phyloP scores from a whole-genome alignment of 2,329 filamentous ascomycete species.

The Ophiostoma quercus region DNA sequence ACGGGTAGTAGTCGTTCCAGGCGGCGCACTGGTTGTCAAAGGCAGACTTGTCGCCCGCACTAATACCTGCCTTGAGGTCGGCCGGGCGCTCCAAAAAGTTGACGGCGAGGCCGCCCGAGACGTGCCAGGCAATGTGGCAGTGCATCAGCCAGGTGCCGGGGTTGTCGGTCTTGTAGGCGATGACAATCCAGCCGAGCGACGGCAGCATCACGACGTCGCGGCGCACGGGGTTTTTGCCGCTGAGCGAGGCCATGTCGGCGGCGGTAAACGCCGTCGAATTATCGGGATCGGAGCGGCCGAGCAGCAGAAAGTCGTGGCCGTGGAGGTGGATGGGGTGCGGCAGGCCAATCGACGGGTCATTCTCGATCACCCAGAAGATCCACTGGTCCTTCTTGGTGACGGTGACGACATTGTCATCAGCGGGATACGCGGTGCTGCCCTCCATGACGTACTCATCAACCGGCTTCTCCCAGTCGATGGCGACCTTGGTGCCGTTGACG shows the following conservation, averaged over 20 bases:
- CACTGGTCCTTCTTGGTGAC: conserved; percentile 26
- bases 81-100: conserved; percentile 42
- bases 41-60: conserved; percentile 18
- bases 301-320: conserved; percentile 32
- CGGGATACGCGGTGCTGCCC: conserved; percentile 25
- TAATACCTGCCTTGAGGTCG: conserved; percentile 20
- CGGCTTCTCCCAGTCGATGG: conserved; percentile 37
- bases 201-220: conserved; percentile 44
- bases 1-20: conserved; percentile 26
- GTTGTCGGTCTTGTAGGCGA: conserved; percentile 46
- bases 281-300: conserved; percentile 28
- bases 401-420: conserved; percentile 21
- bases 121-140: conserved; percentile 47
- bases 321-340: conserved; percentile 30
- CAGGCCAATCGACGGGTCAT: conserved; percentile 20
- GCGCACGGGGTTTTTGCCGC: conserved; percentile 39
- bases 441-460: conserved; percentile 34
- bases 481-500: conserved; percentile 32
- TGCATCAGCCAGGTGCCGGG: conserved; percentile 45
- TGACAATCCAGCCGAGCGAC: conserved; percentile 39
- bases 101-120: conserved; percentile 43
- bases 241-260: conserved; percentile 29
- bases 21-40: conserved; percentile 25
- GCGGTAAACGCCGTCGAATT: conserved; percentile 21
- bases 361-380: conserved; percentile 27